Evolutionary conservation across 83 land plant species (phyloP).

Genomic region (Larix sibirica): DNA sequence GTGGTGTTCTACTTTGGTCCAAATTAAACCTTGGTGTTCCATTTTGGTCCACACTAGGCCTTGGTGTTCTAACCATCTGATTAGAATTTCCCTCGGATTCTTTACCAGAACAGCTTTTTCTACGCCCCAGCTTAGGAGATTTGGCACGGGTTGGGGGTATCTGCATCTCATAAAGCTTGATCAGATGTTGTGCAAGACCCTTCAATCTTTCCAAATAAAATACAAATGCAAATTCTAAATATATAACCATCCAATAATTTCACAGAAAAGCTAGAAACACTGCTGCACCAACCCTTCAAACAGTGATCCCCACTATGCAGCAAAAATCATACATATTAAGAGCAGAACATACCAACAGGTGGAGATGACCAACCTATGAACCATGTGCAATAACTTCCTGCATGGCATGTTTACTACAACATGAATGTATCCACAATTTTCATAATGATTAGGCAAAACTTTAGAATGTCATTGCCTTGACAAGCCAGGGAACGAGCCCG

Average conservation of each 20-base stretch:
- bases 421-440: neutral
- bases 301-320: neutral
- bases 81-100: slow-evolving; percentile 1
- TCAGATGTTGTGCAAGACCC: neutral
- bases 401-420: neutral
- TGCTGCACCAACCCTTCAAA: neutral
- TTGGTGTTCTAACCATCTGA: neutral
- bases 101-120: slow-evolving; percentile 30
- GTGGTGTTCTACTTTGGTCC: neutral
- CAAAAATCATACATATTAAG: neutral
- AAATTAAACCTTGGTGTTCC: neutral
- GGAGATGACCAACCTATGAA: neutral
- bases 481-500: neutral
- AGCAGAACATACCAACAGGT: neutral
- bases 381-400: neutral
- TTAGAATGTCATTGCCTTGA: neutral
- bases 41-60: no score
- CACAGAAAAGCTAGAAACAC: neutral
- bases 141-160: slow-evolving; percentile 62
- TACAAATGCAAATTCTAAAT: neutral
- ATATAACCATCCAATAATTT: neutral
- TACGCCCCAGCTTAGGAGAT: slow-evolving; percentile 62
- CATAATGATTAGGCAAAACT: neutral
- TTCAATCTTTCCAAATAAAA: neutral
- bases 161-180: slow-evolving; percentile 25